Evolutionary conservation across 2,329 filamentous ascomycete species (phyloP).

Genomic region (Aureobasidium sp.): DNA sequence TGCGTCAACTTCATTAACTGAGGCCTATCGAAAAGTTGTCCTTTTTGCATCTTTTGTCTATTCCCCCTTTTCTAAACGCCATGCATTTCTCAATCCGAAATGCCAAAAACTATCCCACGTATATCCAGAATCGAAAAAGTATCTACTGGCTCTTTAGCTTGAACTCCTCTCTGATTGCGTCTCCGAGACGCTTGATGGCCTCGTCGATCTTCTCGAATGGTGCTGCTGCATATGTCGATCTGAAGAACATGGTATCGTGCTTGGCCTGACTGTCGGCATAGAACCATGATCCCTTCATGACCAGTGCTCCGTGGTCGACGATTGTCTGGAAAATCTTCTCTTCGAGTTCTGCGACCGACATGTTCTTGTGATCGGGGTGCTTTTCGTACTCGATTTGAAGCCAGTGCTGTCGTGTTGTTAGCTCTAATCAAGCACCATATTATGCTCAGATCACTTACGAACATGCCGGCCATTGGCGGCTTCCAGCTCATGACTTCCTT

Average conservation of each 20-base stretch:
- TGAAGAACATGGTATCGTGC: slow-evolving; percentile 67
- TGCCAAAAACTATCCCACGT: not conserved
- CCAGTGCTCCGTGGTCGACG: slow-evolving; percentile 68
- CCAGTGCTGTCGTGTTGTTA: slow-evolving; percentile 48
- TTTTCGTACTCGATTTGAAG: slow-evolving; percentile 57
- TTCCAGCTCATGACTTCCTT: slow-evolving; percentile 68
- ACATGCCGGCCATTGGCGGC: slow-evolving; percentile 84
- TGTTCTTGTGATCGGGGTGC: slow-evolving; percentile 52
- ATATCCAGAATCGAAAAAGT: slow-evolving; percentile 2
- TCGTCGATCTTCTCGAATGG: slow-evolving; percentile 44
- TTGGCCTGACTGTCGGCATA: slow-evolving; percentile 58
- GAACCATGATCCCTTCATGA: slow-evolving; percentile 88
- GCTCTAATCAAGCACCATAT: not conserved
- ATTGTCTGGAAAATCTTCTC: slow-evolving; percentile 75
- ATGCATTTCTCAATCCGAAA: not conserved
- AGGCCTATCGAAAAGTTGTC: slow-evolving; percentile 19
- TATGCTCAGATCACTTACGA: slow-evolving; percentile 36
- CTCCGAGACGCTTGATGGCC: slow-evolving; percentile 56
- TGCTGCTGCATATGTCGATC: slow-evolving; percentile 81
- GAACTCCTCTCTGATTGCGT: slow-evolving; percentile 59
- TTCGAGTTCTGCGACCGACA: slow-evolving; percentile 59
- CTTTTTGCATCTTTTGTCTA: slow-evolving; percentile 5
- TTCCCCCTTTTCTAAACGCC: not conserved
- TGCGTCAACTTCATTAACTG: slow-evolving; percentile 99
- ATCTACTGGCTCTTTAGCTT: slow-evolving; percentile 20